Conservation (phyloP, 495 filamentous ascomycete genomes). For the Tuber umbilicatum region DNA sequence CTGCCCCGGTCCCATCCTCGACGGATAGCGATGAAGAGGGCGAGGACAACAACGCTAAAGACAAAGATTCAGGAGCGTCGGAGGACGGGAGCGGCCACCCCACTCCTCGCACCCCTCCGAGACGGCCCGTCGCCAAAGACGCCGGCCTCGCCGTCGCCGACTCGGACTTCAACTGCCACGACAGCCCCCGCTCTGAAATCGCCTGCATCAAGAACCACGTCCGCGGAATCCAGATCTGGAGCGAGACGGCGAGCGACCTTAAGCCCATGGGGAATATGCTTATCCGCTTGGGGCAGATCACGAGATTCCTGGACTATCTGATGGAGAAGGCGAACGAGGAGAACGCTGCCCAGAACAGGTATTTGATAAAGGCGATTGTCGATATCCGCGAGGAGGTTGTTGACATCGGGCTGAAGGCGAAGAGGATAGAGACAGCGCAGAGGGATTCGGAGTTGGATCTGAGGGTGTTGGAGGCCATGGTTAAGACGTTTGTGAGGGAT, state of each 20-base stretch:
- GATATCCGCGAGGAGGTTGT: background rate
- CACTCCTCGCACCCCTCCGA: background rate
- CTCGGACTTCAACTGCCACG: background rate
- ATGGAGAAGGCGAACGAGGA: background rate
- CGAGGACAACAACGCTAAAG: background rate
- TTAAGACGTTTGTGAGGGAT: background rate
- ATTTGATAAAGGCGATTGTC: background rate
- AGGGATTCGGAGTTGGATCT: background rate
- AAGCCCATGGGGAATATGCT: background rate
- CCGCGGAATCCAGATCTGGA: background rate
- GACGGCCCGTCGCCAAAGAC: background rate
- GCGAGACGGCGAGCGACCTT: background rate
- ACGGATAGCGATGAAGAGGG: background rate
- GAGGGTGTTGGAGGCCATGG: background rate
- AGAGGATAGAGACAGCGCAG: background rate
- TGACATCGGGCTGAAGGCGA: background rate
- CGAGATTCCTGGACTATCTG: background rate
- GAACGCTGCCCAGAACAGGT: fast-evolving
- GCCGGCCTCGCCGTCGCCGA: background rate
- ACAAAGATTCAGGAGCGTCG: background rate
- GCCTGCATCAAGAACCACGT: background rate
- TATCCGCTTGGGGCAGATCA: background rate
- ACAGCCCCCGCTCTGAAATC: background rate
- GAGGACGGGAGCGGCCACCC: background rate
- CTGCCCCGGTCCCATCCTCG: background rate